Base-by-base conservation (phyloP, 2,329 filamentous ascomycete species). In the Bipolaris victoriae region DNA sequence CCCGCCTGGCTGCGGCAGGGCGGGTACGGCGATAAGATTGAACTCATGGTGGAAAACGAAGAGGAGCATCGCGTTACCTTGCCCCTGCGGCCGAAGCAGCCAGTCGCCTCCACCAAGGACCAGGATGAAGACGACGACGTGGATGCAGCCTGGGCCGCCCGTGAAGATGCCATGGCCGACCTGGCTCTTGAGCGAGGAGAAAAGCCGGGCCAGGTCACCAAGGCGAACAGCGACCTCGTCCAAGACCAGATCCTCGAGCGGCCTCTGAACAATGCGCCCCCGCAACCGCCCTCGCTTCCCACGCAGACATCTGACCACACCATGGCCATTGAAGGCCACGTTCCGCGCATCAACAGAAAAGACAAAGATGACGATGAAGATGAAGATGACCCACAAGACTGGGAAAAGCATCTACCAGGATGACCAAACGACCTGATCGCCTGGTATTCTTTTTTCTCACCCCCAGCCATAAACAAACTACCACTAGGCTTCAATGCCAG, bases 1-100 rank as follows among this genome's bases (percentile, higher is more conserved):
- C 91, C 92, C 0, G 91, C 90, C 0, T 97, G 93, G 92, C 87
- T 95, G 76, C 83, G 93, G 50, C 84, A 84, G 5, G 86, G 84
- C 26, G 75, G 74, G 6, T 66, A 71, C 40, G 69, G 68, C 11
- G 71, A 73, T 31, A 69, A 72, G 29, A 75, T 81, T 9, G 72
- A 77, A 50, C 68, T 81, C 16, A 74, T 78, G 65, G 73, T 76
- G 15, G 75, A 78, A 3, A 74, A 76, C 26, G 52, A 58, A 13
- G 65, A 65, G 7, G 70, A 72, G 18, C 69, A 70, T 44, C 62
- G 61, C 35, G 63, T 52, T 18, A 60, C 66, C 1, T 63, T 75
- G 43, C 73, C 74, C 3, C 50, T 74, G 36, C 69, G 72, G 13
- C 62, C 63, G 6, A 76, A 74, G 63, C 55, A 66, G 50, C 55